Evolutionary conservation across 164 flowering plant species (phyloP).

Genomic region (Tinospora cordifolia): DNA sequence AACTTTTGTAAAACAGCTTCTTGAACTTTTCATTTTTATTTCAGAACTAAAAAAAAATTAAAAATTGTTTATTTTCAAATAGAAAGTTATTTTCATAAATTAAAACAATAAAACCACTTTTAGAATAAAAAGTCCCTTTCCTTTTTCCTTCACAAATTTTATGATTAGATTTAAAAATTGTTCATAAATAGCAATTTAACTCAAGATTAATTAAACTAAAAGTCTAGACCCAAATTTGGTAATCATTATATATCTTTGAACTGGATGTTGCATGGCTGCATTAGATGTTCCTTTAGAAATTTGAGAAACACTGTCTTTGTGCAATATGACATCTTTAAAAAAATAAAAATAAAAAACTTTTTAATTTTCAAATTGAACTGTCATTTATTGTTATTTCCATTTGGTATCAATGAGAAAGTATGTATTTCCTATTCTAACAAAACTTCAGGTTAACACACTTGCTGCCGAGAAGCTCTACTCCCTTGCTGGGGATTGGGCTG

Average conservation of each 20-base stretch:
- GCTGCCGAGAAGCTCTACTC: constrained; percentile 42
- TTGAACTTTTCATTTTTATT: too few species aligned
- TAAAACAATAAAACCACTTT: too few species aligned
- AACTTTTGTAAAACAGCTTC: too few species aligned
- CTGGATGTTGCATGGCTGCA: neutral
- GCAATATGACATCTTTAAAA: neutral
- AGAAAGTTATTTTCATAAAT: too few species aligned
- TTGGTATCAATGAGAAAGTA: neutral
- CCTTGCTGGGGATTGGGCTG: constrained; percentile 99
- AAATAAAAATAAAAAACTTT: too few species aligned
- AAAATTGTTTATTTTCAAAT: too few species aligned
- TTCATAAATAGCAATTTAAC: neutral
- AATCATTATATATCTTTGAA: neutral
- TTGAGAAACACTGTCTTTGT: neutral
- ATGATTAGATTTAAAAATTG: too few species aligned
- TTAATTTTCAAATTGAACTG: neutral
- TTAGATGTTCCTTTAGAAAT: neutral
- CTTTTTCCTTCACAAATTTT: too few species aligned
- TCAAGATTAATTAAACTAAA: neutral
- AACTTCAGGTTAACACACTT: constrained; percentile 37
- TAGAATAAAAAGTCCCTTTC: too few species aligned
- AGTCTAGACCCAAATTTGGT: neutral
- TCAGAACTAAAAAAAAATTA: too few species aligned
- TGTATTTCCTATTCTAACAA: constrained; percentile 15
- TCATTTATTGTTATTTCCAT: neutral